Base-by-base conservation (phyloP, 1,139 yeast genomes). In the Groenewaldozyma auringiensis region DNA sequence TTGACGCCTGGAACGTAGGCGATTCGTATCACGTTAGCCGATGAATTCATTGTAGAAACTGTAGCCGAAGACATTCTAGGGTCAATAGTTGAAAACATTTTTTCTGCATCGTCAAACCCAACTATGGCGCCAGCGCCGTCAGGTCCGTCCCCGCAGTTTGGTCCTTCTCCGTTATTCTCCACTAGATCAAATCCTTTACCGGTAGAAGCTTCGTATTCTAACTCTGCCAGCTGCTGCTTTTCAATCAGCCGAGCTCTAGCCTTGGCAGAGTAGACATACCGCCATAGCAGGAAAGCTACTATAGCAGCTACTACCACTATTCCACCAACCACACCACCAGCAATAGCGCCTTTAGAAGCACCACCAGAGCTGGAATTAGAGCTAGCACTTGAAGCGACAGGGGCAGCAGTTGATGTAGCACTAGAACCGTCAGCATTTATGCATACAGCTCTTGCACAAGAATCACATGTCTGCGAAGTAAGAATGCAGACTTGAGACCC, bases 1-100 rank as follows among this genome's bases (percentile, higher is more conserved):
- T 35, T 35, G 16, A 87, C 96, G 35, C 96, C 96, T 0, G 96
- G 96, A 50, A 88, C 86, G 62, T 88, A 88, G 2, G 95, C 95
- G 52, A 88, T 83, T n/a, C 96, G 96, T 50, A 88, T 75, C 51
- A 89, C 81, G 63, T 89, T 88, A 6, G 94, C 83, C 17, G 53
- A 44, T 13, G 59, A 53, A 44, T 56, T 55, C 27, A 57, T 51
- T 16, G 59, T 50, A 4, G 58, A 49, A 41, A 56, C 41, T 1
- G 60, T 56, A 11, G 53, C 54, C 11, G 52, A 43, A 2, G 60
- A 56, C 48, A 48, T 46, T 41, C 60, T 46, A 16, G 47, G 20
- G n/a, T 45, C 45, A 37, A 35, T 41, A 14, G 38, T 17, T 33
- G 37, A 20, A 37, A 22, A 25, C 20, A 31, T 8, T 18, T 41